These are phyloP conservation scores for Aspergillus incahuasiensis DNA, from an alignment of 495 filamentous ascomycete species.

Conservation along the genomic window DNA sequence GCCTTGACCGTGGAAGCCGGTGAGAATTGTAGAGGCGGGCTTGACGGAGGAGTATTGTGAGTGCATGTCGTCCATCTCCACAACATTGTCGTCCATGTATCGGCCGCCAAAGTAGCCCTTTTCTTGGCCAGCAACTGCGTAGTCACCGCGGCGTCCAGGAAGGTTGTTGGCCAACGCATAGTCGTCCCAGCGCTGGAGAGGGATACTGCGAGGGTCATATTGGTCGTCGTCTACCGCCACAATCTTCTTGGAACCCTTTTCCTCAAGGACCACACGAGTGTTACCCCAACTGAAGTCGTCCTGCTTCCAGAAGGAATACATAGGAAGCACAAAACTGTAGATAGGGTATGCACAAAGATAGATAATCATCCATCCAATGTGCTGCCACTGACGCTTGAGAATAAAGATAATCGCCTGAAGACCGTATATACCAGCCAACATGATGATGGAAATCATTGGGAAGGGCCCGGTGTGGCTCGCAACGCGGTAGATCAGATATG, in stretches of 20 bases:
- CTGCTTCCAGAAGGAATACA: constrained; percentile 99
- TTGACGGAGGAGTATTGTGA: constrained; percentile 93
- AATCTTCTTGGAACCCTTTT: constrained; percentile 84
- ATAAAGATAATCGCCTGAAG: constrained; percentile 95
- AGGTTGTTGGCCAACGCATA: constrained; percentile 89
- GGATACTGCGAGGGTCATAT: constrained; percentile 88
- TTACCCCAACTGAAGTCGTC: constrained; percentile 99
- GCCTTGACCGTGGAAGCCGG: constrained; percentile 69
- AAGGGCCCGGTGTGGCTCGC: constrained; percentile 68
- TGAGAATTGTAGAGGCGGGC: constrained; percentile 87
- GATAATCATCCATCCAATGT: constrained; percentile 98
- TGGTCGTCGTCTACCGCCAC: constrained; percentile 81
- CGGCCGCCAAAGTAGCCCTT: constrained; percentile 51
- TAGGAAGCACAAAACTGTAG: constrained; percentile 83
- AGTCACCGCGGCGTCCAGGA: constrained; percentile 77
- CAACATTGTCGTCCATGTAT: constrained; percentile 60
- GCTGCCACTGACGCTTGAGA: constrained; percentile 93
- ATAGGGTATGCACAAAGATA: constrained; percentile 92
- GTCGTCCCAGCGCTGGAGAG: constrained; percentile 94
- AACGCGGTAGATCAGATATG: constrained; percentile 80
- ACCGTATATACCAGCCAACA: constrained; percentile 90
- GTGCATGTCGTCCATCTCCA: constrained; percentile 98
- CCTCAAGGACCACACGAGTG: constrained; percentile 92
- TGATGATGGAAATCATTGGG: constrained; percentile 79
- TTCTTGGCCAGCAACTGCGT: constrained; percentile 46